Conservation (phyloP, 331 rosid genomes). For the Saraca asoca region DNA sequence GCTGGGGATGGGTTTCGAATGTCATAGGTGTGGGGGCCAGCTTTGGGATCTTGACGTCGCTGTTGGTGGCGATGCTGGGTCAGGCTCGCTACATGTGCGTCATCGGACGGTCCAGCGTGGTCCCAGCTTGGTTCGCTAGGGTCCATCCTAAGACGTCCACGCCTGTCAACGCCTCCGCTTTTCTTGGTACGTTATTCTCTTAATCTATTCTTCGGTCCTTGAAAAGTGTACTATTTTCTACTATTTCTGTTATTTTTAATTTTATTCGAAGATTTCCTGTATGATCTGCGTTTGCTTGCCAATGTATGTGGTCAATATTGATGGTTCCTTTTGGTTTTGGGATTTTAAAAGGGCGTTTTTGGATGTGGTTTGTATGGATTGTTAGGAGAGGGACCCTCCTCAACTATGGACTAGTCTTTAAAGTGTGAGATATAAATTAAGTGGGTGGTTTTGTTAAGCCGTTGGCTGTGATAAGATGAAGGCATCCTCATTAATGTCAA, state of each 20-base stretch:
- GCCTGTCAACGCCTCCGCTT: conserved; percentile 95
- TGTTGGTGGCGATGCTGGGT: conserved; percentile 94
- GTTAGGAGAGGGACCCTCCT: too few species aligned
- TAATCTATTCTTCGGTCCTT: too few species aligned
- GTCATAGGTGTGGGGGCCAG: conserved; percentile 90
- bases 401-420: too few species aligned
- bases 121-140: conserved; percentile 89
- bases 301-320: not conserved
- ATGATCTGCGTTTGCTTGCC: not conserved
- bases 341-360: too few species aligned
- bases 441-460: conserved; percentile 8
- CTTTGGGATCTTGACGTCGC: conserved; percentile 84
- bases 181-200: conserved; percentile 62
- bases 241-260: too few species aligned
- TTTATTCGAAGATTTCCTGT: too few species aligned
- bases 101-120: conserved; percentile 90
- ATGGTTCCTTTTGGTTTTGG: not conserved
- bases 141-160: conserved; percentile 86
- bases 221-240: too few species aligned
- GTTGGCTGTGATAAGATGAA: conserved; percentile 27
- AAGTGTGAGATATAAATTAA: too few species aligned
- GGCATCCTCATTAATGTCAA: conserved; percentile 32
- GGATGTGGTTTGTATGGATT: too few species aligned
- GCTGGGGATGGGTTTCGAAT: conserved; percentile 82
- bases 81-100: conserved; percentile 99